Base-by-base conservation (phyloP, 169 alveolate genomes). In the Cryptosporidium muris region DNA sequence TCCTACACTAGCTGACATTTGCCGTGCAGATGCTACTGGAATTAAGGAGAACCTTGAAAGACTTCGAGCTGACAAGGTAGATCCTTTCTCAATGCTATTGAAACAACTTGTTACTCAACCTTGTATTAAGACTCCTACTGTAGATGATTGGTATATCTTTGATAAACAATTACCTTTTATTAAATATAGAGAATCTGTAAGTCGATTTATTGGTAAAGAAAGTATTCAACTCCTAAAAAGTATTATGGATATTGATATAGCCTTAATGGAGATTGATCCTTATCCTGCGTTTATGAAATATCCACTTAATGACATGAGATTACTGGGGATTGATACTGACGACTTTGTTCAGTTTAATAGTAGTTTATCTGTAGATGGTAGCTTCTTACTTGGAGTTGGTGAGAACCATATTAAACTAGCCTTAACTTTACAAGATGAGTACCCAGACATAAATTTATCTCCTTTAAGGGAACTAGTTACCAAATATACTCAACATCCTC, bases 181-280 rank as follows among this genome's bases (percentile, higher is more conserved):
- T 51, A 66, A 74, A n/a, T 89, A 89, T 62, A 81, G 88, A 34
- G 82, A 82, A 45, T 88, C 91, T 25, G 91, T 89, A 49, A 85
- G 81, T 45, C 80, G 89, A n/a, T 89, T 89, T 66, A 89, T 89
- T 43, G 92, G 92, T 60, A 88, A 82, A 25, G 65, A 56, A 16
- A 89, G 89, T 47, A 66, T 89, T 42, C 81, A 88, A 11, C 65
- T 91, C 49, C 80, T 89, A 80, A 89, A 81, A 66, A 66, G 81
- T 51, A 89, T 89, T 56, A 88, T 89, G 81, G 91, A 90, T 42
- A 89, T 88, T 34, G 89, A 81, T 9, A 40, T 88, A 37, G 88
- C 88, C 36, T 80, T 89, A 38, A 64, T 89, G 88, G 89, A 89
- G 48, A 89, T 81, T 42, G 88, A 88, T 51, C 90, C 88, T 56